phyloP scores from a whole-genome alignment of 257 asterid genomes.

The Nicotiana noctiflora region DNA sequence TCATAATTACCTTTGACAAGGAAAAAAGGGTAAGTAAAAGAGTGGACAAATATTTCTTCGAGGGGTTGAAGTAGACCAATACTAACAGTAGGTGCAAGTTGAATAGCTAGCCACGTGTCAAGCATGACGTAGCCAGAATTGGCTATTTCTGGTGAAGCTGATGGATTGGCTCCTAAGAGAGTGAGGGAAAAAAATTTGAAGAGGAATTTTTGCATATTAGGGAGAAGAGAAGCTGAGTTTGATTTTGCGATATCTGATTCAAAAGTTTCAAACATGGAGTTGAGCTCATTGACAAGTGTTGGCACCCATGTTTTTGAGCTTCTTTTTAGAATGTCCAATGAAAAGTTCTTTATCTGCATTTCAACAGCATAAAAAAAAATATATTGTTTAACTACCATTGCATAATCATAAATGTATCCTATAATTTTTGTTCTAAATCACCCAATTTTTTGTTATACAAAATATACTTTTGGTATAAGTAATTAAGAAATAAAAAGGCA shows the following conservation, averaged over 20 bases:
- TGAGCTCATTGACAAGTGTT: constrained; percentile 47
- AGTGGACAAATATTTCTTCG: constrained; percentile 71
- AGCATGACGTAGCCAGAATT: constrained; percentile 45
- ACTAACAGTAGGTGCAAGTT: constrained; percentile 55
- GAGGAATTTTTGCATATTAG: constrained; percentile 58
- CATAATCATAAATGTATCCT: background rate
- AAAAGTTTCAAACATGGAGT: constrained; percentile 41
- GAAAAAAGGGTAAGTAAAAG: constrained; percentile 70
- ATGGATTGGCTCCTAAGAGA: constrained; percentile 55
- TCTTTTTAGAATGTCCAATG: constrained; percentile 50
- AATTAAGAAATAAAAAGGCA: background rate
- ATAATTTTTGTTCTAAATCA: background rate
- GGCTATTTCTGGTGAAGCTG: constrained; percentile 45
- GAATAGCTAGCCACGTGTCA: constrained; percentile 68
- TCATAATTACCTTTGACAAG: constrained; percentile 51
- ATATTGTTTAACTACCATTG: background rate
- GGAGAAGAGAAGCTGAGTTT: constrained; percentile 17
- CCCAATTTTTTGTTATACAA: background rate
- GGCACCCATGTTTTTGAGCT: constrained; percentile 70
- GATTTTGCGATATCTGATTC: constrained; percentile 49
- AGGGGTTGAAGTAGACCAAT: constrained; percentile 55
- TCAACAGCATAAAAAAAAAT: background rate
- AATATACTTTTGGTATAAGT: background rate
- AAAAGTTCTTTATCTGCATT: constrained; percentile 53
- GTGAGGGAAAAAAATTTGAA: constrained; percentile 61